These are phyloP conservation scores for Metschnikowia reukaufii DNA, from an alignment of 805 yeast genomes.

Conservation along the genomic window DNA sequence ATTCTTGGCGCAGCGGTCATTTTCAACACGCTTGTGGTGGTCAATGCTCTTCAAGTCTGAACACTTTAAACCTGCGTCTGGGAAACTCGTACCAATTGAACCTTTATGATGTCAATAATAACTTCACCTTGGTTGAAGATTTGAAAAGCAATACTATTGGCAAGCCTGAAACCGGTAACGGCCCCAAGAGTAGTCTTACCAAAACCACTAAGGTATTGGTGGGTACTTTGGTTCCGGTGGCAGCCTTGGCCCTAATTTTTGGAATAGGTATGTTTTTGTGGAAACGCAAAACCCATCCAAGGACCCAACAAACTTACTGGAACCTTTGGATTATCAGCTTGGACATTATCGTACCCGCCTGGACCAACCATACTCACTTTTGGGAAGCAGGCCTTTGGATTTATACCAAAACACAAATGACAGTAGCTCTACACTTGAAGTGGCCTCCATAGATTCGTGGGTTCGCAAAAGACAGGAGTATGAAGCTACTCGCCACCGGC, in stretches of 20 bases:
- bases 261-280: slow-evolving; percentile 10
- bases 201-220: slow-evolving; percentile 30
- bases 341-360: slow-evolving; percentile 20
- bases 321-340: slow-evolving; percentile 18
- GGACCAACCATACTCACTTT: slow-evolving; percentile 15
- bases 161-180: slow-evolving; percentile 14
- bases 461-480: slow-evolving; percentile 49
- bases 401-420: slow-evolving; percentile 25
- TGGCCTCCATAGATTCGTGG: slow-evolving; percentile 53
- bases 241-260: slow-evolving; percentile 19
- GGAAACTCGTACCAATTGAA: slow-evolving; percentile 31
- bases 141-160: slow-evolving; percentile 23
- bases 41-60: slow-evolving; percentile 23
- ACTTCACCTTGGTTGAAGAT: slow-evolving; percentile 32
- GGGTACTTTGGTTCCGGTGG: slow-evolving; percentile 40
- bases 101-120: slow-evolving; percentile 40
- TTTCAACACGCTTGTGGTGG: slow-evolving; percentile 49
- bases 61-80: neutral
- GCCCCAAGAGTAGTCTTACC: slow-evolving; percentile 20
- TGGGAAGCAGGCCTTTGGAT: slow-evolving; percentile 15
- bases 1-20: slow-evolving; percentile 53
- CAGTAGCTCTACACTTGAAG: slow-evolving; percentile 42
- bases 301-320: slow-evolving; percentile 10
- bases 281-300: slow-evolving; percentile 7
- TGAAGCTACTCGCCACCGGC: slow-evolving; percentile 27